Conservation (phyloP, 1,284 basidiomycete genomes). For the Pulchroboletus neoregius region DNA sequence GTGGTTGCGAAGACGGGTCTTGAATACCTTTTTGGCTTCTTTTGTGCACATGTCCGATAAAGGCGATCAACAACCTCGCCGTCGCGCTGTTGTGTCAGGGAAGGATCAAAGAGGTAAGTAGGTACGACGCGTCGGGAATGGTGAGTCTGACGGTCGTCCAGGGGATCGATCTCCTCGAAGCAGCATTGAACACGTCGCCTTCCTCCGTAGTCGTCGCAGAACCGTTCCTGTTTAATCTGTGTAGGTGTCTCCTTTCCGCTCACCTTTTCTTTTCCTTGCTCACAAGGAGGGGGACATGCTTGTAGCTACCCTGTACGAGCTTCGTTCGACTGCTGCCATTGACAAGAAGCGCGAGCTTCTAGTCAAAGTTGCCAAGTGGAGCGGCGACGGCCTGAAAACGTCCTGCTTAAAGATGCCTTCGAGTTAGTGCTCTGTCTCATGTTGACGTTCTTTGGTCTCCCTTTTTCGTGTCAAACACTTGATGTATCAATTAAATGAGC, state of each 20-base stretch:
- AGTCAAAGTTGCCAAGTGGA: slow-evolving; percentile 74
- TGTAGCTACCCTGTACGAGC: slow-evolving; percentile 74
- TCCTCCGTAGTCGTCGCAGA: slow-evolving; percentile 67
- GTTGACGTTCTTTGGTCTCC: neutral
- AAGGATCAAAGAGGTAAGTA: slow-evolving; percentile 59
- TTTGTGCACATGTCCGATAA: no score
- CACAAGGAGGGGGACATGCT: neutral
- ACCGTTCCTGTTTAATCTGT: slow-evolving; percentile 77
- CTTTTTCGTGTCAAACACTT: neutral
- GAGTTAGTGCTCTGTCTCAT: slow-evolving; percentile 31
- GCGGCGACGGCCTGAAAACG: slow-evolving; percentile 73
- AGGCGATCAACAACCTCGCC: slow-evolving; percentile 74
- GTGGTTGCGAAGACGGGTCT: no score
- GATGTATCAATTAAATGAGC: neutral
- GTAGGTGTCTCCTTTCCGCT: slow-evolving; percentile 42
- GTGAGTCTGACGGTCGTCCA: no score
- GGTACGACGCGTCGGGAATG: no score
- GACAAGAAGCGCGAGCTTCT: slow-evolving; percentile 72
- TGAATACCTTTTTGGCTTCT: no score
- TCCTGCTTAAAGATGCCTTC: slow-evolving; percentile 77
- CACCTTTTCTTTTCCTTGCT: neutral
- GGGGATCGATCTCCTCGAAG: slow-evolving; percentile 67
- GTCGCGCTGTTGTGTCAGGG: slow-evolving; percentile 69
- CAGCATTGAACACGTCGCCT: slow-evolving; percentile 56
- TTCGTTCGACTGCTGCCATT: slow-evolving; percentile 62